These are phyloP conservation scores for Neopestalotiopsis sp. DNA, from an alignment of 2,329 filamentous ascomycete genomes.

Conservation along the genomic window DNA sequence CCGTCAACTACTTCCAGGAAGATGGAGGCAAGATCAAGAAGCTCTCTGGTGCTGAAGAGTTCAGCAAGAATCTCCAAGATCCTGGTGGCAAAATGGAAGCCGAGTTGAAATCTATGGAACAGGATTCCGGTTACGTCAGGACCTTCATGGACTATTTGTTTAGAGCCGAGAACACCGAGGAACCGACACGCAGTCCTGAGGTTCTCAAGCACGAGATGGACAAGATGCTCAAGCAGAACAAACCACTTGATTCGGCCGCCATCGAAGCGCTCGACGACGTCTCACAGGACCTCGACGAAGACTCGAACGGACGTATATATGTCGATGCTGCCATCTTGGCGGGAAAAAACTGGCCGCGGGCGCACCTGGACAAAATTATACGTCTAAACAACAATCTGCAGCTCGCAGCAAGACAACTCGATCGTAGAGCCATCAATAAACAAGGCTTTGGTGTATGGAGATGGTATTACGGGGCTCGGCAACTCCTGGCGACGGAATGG, in stretches of 20 bases:
- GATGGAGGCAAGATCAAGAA: constrained; percentile 43
- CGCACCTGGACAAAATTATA: background rate
- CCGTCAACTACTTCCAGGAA: constrained; percentile 57
- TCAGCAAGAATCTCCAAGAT: constrained; percentile 43
- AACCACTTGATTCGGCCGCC: background rate
- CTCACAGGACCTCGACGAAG: background rate
- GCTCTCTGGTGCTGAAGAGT: constrained; percentile 46
- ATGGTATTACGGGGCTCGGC: constrained; percentile 53
- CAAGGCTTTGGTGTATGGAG: constrained; percentile 46
- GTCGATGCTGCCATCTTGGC: background rate
- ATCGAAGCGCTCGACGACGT: constrained; percentile 7
- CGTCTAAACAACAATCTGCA: constrained; percentile 34
- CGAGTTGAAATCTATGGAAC: constrained; percentile 45
- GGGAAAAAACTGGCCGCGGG: background rate
- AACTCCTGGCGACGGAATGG: constrained; percentile 51
- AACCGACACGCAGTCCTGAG: constrained; percentile 23
- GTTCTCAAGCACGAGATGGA: background rate
- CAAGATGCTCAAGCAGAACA: background rate
- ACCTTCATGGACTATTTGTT: constrained; percentile 32
- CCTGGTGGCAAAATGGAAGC: constrained; percentile 42
- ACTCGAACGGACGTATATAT: background rate
- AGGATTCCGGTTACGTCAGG: constrained; percentile 37
- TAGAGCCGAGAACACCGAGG: constrained; percentile 31
- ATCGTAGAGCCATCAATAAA: constrained; percentile 8
- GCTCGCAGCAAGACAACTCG: constrained; percentile 26